Base-by-base conservation (phyloP, 768 basidiomycete species). In the Lactarius sanguifluus region DNA sequence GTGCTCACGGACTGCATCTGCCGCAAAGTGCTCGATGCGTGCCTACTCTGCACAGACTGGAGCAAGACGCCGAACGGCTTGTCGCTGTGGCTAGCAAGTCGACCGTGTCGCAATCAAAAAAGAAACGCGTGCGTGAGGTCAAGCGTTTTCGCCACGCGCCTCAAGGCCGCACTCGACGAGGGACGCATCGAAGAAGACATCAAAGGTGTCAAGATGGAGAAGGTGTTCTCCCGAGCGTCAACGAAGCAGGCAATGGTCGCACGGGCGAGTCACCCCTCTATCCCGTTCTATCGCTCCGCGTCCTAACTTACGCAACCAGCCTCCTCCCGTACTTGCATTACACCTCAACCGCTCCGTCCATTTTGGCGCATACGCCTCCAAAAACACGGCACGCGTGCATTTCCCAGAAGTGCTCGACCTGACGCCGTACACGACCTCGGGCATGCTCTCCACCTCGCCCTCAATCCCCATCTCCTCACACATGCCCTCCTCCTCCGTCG, bases 171-270 rank as follows among this genome's bases (percentile, higher is more conserved):
- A 8, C 72, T 97, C 32, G 83, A 89, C 2, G 85, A 91, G 68
- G 88, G 88, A 1, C 80, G 91, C 32, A 87, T 95, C 20, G 92
- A 96, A 76, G 90, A 94, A 64, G 91, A 94, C 61, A 76, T 95
- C 60, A 88, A 88, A 70, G 93, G 90, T 32, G 80, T 96, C 64
- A 85, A 85, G 71, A 79, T 96, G 70, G 92, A 95, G 77, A 88
- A 86, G 73, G 87, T 91, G 1, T 76, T 86, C 56, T 89, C 90
- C 70, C 81, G 81, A 61, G 85, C 87, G 23, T 92, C 90, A 7
- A 94, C 91, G 23, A 94, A 94, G 75, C 92, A 92, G 75, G 88
- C 90, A n/a, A 94, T 96, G 89, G 83, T 94, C 67, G 94, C 94
- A 34, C 80, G 94, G 75, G 93, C 92, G 74, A 71, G 89, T 80